Conservation (phyloP, 139 green algal species). For the Coelastrella sp. region DNA sequence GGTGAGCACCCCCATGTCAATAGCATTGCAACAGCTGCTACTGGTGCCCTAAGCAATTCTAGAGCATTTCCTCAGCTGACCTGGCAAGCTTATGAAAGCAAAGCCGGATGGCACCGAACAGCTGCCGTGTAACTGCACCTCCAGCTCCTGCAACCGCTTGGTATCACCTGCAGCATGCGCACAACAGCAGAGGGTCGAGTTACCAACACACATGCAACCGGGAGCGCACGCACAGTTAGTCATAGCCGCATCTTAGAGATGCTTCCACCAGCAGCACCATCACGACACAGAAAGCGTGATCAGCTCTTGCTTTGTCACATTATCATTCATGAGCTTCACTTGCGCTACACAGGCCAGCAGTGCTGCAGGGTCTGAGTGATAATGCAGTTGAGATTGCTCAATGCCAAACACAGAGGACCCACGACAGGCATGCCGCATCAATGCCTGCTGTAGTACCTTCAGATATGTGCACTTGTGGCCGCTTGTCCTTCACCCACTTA, state of each 20-base stretch:
- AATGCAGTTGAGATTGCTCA: not conserved
- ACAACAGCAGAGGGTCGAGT: not conserved
- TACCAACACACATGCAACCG: not conserved
- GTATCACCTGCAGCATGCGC: slow-evolving; percentile 57
- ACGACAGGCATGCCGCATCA: not conserved
- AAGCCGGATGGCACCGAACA: slow-evolving; percentile 64
- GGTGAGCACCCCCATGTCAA: not conserved
- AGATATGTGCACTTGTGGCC: slow-evolving; percentile 62
- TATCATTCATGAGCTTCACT: too few species aligned
- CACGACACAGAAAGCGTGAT: too few species aligned
- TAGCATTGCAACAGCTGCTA: not conserved
- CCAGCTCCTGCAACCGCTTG: slow-evolving; percentile 67
- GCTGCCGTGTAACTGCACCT: slow-evolving; percentile 64
- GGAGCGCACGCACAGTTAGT: too few species aligned
- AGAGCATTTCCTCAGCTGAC: slow-evolving; percentile 1
- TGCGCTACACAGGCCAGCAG: too few species aligned
- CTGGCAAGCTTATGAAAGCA: slow-evolving; percentile 42
- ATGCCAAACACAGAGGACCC: not conserved
- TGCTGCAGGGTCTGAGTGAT: too few species aligned
- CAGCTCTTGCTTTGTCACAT: too few species aligned
- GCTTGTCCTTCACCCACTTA: slow-evolving; percentile 84
- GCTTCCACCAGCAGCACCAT: too few species aligned
- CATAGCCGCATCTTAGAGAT: too few species aligned
- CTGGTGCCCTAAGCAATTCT: not conserved
- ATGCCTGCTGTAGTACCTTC: slow-evolving; percentile 48